Conservation (phyloP, 1,139 yeast genomes). For the Pichia norvegensis region DNA sequence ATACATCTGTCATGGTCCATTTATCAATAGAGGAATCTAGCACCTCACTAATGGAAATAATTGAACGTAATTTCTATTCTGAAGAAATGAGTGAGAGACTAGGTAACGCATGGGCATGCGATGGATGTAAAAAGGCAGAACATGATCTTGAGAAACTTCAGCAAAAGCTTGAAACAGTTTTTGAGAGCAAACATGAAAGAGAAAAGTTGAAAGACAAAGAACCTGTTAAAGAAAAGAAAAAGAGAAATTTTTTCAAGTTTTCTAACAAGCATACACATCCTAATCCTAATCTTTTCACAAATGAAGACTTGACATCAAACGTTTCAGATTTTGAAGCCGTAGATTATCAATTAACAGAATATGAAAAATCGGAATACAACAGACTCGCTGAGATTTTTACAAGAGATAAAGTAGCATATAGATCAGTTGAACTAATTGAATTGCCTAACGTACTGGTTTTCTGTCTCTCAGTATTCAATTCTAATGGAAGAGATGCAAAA, state of each 20-base stretch:
- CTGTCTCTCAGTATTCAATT: slow-evolving; percentile 27
- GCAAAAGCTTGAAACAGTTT: slow-evolving; percentile 9
- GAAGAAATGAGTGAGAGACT: slow-evolving; percentile 53
- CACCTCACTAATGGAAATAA: slow-evolving; percentile 19
- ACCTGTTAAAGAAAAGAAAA: slow-evolving; percentile 11
- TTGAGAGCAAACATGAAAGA: slow-evolving; percentile 10
- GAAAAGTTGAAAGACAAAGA: slow-evolving; percentile 10
- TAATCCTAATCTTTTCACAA: slow-evolving; percentile 2
- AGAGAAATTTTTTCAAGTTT: slow-evolving; percentile 5
- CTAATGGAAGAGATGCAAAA: slow-evolving; percentile 20
- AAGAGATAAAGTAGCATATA: slow-evolving; percentile 20
- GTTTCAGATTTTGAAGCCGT: slow-evolving; percentile 1
- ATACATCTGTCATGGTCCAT: slow-evolving; percentile 26
- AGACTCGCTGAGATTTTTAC: slow-evolving; percentile 15
- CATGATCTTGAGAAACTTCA: slow-evolving; percentile 33
- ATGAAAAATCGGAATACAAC: slow-evolving; percentile 18
- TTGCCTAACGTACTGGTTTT: slow-evolving; percentile 27
- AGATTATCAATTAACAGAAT: slow-evolving; percentile 8
- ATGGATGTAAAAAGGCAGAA: slow-evolving; percentile 51
- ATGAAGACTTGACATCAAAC: not conserved
- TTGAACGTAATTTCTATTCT: slow-evolving; percentile 17
- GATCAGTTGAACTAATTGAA: slow-evolving; percentile 24
- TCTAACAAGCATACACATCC: not conserved
- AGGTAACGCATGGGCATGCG: slow-evolving; percentile 80
- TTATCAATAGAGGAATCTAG: slow-evolving; percentile 21